These are phyloP conservation scores for Claviceps pusilla DNA, from an alignment of 2,329 filamentous ascomycete species.

Conservation along the genomic window DNA sequence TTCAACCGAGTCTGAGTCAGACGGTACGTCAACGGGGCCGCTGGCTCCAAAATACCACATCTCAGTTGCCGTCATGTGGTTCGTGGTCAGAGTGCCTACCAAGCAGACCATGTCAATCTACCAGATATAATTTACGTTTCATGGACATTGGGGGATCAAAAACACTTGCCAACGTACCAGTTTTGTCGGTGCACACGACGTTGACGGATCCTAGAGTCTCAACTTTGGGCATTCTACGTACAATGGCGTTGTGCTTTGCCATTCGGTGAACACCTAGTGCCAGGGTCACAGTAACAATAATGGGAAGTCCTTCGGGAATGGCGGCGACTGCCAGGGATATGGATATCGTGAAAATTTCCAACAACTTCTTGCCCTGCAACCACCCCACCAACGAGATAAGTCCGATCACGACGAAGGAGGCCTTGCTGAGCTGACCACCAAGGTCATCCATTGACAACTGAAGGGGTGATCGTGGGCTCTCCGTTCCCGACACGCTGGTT, in stretches of 20 bases:
- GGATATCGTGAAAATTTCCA: constrained; percentile 96
- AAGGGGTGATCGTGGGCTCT: constrained; percentile 83
- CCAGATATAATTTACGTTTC: not conserved
- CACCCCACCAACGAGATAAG: constrained; percentile 86
- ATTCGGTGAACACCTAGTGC: constrained; percentile 91
- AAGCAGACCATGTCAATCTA: not conserved
- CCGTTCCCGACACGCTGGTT: constrained; percentile 82
- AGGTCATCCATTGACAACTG: constrained; percentile 97
- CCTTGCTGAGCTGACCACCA: constrained; percentile 88
- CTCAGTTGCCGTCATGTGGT: constrained; percentile 95
- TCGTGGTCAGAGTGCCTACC: constrained; percentile 76
- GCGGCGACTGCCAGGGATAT: constrained; percentile 92
- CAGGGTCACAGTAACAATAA: constrained; percentile 94
- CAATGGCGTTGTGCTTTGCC: constrained; percentile 89
- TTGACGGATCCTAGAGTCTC: constrained; percentile 98
- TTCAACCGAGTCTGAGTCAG: constrained; percentile 39
- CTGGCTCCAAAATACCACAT: constrained; percentile 81
- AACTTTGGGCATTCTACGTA: constrained; percentile 87
- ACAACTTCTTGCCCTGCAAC: constrained; percentile 70
- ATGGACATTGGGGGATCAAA: not conserved
- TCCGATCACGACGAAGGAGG: constrained; percentile 87
- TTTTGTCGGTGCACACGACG: constrained; percentile 98
- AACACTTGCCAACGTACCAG: constrained; percentile 34
- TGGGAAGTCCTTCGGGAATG: constrained; percentile 89
- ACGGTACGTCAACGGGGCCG: constrained; percentile 35